phyloP scores from a whole-genome alignment of 2,329 filamentous ascomycete genomes.

The Alternaria sp. region DNA sequence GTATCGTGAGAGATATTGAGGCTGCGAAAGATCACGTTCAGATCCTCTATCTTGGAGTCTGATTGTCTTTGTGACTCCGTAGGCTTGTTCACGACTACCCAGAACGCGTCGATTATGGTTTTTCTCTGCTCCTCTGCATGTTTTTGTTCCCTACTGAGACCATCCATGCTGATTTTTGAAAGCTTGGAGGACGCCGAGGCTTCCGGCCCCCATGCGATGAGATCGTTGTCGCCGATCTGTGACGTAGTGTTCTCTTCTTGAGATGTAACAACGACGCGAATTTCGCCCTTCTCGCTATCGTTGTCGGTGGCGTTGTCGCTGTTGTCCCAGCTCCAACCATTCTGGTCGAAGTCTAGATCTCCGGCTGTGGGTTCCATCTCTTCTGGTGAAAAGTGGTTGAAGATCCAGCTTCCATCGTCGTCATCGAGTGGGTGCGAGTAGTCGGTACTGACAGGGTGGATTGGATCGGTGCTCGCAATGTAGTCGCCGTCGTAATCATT shows the following conservation, averaged over 20 bases:
- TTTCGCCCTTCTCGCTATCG: background rate
- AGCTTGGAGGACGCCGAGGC: background rate
- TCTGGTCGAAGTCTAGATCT: background rate
- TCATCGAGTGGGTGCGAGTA: conserved; percentile 20
- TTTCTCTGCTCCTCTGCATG: background rate
- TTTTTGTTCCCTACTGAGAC: background rate
- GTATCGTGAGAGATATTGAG: background rate
- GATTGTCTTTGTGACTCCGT: background rate
- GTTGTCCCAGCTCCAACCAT: conserved; percentile 10
- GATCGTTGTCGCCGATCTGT: background rate
- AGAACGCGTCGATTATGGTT: conserved; percentile 12
- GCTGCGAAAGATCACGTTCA: background rate
- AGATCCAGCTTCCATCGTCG: conserved; percentile 17
- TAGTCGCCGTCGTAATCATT: conserved; percentile 27
- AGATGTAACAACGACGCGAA: background rate
- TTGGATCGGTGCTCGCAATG: conserved; percentile 27
- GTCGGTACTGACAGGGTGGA: conserved; percentile 28
- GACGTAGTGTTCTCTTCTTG: background rate
- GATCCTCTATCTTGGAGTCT: background rate
- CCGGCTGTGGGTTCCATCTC: background rate
- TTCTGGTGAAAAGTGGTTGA: conserved; percentile 7
- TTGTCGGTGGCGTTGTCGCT: background rate
- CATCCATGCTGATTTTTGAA: background rate
- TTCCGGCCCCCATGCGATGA: conserved; percentile 8
- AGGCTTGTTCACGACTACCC: conserved; percentile 9